Evolutionary conservation across 1,284 basidiomycete species (phyloP), one percentile per base, ranked within the genome.

Genomic region (Cryptococcus sp.): DNA sequence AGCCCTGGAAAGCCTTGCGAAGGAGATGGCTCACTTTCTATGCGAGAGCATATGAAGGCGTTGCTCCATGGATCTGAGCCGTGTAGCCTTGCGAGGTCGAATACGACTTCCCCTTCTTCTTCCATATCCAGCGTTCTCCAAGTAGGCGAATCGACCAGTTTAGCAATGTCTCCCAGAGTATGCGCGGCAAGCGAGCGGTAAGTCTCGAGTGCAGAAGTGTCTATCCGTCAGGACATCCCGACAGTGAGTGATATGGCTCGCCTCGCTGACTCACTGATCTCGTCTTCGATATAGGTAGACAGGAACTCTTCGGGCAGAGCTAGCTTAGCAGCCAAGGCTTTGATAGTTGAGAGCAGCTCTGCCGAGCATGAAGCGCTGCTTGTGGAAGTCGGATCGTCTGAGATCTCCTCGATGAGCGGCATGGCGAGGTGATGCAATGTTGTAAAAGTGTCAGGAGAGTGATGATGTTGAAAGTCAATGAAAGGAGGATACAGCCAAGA

Each of bases 381-480:
- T 31, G 44, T 9, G 6, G 21, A 22, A 12, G 47, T 26, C 16
- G 40, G 16, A 28, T 14, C n/a, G 36, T 37, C 61, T 18, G 54
- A 35, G 12, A 66, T 49, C 28, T 66, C 64, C 34, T 70, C 64
- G 24, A 66, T 59, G 37, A 65, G 60, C 5, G 60, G 61, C 66
- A 68, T 69, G 23, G 4, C 57, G 42, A 11, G n/a, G n/a, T n/a
- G n/a, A n/a, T n/a, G n/a, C n/a, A n/a, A n/a, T n/a, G n/a, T n/a
- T n/a, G n/a, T n/a, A n/a, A n/a, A n/a, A n/a, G n/a, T n/a, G n/a
- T n/a, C n/a, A n/a, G n/a, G n/a, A n/a, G n/a, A n/a, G n/a, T n/a
- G n/a, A n/a, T n/a, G n/a, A n/a, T n/a, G n/a, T n/a, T n/a, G n/a
- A n/a, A n/a, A n/a, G n/a, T n/a, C n/a, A n/a, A n/a, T n/a, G n/a